Evolutionary conservation across 169 alveolate species (phyloP), one percentile per base, ranked within the genome.

Genomic region (Eimeria mitis): DNA sequence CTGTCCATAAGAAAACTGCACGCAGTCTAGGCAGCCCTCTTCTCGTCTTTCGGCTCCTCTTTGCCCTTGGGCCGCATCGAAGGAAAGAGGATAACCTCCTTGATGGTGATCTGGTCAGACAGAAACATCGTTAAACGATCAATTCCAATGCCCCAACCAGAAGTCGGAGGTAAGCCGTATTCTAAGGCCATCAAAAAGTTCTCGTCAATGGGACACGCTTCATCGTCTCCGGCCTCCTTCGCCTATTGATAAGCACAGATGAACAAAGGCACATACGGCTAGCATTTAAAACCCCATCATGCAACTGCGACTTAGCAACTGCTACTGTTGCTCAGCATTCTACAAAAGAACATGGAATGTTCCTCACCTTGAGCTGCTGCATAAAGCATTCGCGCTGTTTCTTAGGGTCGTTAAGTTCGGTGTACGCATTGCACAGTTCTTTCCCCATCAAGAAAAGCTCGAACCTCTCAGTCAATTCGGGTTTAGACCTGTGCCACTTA

Each of bases 121-220:
- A 99, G 96, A 96, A 99, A 98, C 99, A 99, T 99, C 65, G 99
- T 98, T 83, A 99, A 96, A 85, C 99, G 84, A 96, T 99, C 99
- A 56, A 99, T 98, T 37, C 99, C 99, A 88, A 99, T 96, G 49
- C 99, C 99, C 99, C 99, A 99, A 79, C 99, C 99, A 44, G 99
- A 99, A 49, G 99, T 99, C 49, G 99, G 99, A 9, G 99, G 99
- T 87, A 99, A 94, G 49, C 99, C 99, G 97, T 99, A 99, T 96
- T 99, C 99, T 95, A 99, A 97, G 25, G 99, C 99, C 37, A 98
- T 98, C 94, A 98, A 97, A 97, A 98, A 99, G 89, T 89, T 95
- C 75, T 97, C 97, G 89, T 97, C 98, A 7, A 96, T 95, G 28
- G 84, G 95, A 40, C 95, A 89, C n/a, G 97, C 97, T 70, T 97